Evolutionary conservation across 768 basidiomycete genomes (phyloP), one percentile per base, ranked within the genome.

Genomic region (Trametopsis cervina): DNA sequence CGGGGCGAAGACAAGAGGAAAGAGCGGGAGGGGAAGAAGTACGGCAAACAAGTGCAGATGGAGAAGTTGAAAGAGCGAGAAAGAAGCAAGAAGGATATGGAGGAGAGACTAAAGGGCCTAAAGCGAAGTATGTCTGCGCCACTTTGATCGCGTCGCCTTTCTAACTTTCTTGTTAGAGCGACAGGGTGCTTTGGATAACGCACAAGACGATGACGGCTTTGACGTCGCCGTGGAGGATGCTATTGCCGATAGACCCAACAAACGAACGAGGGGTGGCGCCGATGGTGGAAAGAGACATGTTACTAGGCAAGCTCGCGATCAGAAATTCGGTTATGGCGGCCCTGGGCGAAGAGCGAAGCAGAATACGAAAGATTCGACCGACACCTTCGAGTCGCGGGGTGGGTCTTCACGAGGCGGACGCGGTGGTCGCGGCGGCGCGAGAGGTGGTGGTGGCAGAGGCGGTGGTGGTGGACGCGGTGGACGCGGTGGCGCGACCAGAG

Each of bases 21-120:
- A 57, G 89, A 97, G 65, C 76, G 96, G 40, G 88, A 96, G 59
- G 85, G 91, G 47, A 97, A 98, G 74, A 98, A 97, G 73, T 96
- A 90, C 60, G 95, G 95, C 21, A 99, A 98, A 66, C 90, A 97
- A 66, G 91, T 98, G 10, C 96, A 99, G 67, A 67, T 89, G 29
- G 94, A 97, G 71, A 93, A 93, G 66, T 73, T 90, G 55, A 89
- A 91, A 64, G 90, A 95, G 71, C 73, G 95, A 39, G 85, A 93
- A 65, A 76, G 72, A 60, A 78, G 81, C 49, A 94, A 93, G 75
- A 96, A 94, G 70, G 89, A 91, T 25, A 85, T 95, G 77, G 85
- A 86, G 49, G 91, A 94, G 57, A 72, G 83, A 36, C 70, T 93
- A 20, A 85, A 92, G 60, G 80, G 81, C 5, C 77, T 97, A 54